These are phyloP conservation scores for Capronia coronata DNA, from an alignment of 2,329 filamentous ascomycete genomes.

Conservation along the genomic window DNA sequence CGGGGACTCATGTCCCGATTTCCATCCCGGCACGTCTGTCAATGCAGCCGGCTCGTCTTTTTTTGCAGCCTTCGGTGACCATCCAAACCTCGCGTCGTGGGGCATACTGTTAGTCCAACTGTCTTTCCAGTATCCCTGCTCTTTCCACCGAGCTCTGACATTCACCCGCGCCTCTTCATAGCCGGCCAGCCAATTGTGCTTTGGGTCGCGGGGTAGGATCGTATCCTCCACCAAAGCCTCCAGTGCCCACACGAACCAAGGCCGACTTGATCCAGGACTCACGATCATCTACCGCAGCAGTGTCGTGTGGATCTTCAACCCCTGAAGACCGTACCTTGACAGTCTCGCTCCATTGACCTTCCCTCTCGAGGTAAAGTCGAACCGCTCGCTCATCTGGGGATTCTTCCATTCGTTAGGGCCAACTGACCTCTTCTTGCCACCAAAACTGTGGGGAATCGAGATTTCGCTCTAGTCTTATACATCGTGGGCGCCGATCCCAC, in stretches of 20 bases:
- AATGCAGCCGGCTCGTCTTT: too few species aligned
- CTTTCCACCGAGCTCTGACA: constrained; percentile 5
- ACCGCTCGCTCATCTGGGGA: background rate
- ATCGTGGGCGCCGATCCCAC: too few species aligned
- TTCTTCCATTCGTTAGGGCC: background rate
- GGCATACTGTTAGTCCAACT: constrained; percentile 6
- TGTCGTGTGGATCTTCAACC: background rate
- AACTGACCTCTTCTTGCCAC: too few species aligned
- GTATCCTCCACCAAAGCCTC: constrained; percentile 7
- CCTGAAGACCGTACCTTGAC: background rate
- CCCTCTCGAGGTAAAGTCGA: constrained; percentile 4
- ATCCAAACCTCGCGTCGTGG: too few species aligned
- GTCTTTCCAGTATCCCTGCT: constrained; percentile 10
- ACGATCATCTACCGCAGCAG: background rate
- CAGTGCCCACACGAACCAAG: constrained; percentile 11
- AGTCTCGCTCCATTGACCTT: background rate
- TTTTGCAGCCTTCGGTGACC: too few species aligned
- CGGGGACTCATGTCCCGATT: constrained; percentile 10
- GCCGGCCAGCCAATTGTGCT: background rate
- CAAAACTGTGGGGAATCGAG: too few species aligned
- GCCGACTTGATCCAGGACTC: constrained; percentile 10
- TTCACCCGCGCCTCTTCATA: background rate
- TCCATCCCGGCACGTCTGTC: constrained; percentile 10
- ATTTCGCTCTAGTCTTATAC: too few species aligned
- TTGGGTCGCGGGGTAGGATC: constrained; percentile 5